Conservation (phyloP, 371 early-diverging fungal species). For the Rhizopus stolonifer region DNA sequence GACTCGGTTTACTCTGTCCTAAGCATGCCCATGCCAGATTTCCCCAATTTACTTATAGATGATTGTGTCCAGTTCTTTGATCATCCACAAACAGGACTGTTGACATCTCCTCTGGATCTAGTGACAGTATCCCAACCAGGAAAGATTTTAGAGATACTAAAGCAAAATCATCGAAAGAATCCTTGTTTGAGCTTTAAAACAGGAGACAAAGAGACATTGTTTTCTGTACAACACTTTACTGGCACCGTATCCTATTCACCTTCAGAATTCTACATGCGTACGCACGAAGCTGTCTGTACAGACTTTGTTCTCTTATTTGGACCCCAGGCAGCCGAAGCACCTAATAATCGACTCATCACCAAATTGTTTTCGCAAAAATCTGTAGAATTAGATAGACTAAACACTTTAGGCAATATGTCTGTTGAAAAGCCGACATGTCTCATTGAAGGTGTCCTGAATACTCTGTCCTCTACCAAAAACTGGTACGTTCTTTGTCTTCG, state of each 20-base stretch:
- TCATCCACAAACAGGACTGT: constrained; percentile 41
- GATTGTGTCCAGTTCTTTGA: constrained; percentile 44
- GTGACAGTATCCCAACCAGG: constrained; percentile 2
- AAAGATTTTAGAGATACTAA: constrained; percentile 12
- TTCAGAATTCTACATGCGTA: constrained; percentile 63
- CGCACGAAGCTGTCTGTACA: constrained; percentile 64
- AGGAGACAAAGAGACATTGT: constrained; percentile 22
- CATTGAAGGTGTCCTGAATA: constrained; percentile 25
- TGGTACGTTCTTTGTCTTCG: constrained; percentile 87
- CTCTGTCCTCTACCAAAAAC: constrained; percentile 68
- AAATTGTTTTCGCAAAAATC: constrained; percentile 32
- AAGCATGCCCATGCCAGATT: constrained; percentile 24
- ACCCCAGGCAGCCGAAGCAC: constrained; percentile 10
- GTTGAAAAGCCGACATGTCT: constrained; percentile 35
- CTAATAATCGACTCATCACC: constrained; percentile 17
- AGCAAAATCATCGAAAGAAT: constrained; percentile 16
- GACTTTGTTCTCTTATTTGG: constrained; percentile 78
- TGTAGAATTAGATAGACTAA: constrained; percentile 24
- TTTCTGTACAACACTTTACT: constrained; percentile 79
- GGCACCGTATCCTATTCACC: constrained; percentile 71
- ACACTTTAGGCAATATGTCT: constrained; percentile 35
- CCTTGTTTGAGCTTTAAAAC: constrained; percentile 11
- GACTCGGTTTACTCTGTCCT: constrained; percentile 40
- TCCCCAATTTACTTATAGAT: constrained; percentile 29
- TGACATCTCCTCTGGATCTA: constrained; percentile 41